A percentile compares a stretch with the other conserved stretches of the same genome.
These are phyloP conservation scores for Neurospora sp. DNA, from an alignment of 2,329 filamentous ascomycete genomes.

Conservation along the genomic window DNA sequence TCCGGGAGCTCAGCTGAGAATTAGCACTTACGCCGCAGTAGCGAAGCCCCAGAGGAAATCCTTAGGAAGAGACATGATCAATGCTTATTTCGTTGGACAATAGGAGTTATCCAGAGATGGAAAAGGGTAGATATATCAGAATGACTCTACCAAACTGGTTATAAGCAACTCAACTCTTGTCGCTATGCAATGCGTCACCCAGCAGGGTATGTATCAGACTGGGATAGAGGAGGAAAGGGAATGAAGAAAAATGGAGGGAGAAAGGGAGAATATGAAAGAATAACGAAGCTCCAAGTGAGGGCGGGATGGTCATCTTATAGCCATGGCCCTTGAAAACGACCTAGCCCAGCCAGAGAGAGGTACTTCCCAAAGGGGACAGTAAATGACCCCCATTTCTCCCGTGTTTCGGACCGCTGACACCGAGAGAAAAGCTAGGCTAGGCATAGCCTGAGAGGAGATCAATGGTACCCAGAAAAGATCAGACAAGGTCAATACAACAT, in stretches of 20 bases:
- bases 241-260: not conserved
- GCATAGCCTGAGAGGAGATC: slow-evolving; percentile 19
- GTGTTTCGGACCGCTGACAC: slow-evolving; percentile 42
- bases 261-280: not conserved
- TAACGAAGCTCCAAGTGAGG: not conserved
- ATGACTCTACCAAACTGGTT: not conserved
- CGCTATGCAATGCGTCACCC: not conserved
- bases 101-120: not conserved
- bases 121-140: not conserved
- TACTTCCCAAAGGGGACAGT: not conserved
- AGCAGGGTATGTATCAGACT: not conserved
- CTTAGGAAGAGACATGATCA: slow-evolving; percentile 48
- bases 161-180: not conserved
- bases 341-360: not conserved
- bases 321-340: not conserved
- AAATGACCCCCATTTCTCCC: slow-evolving; percentile 27
- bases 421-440: slow-evolving; percentile 32
- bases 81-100: not conserved
- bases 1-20: not conserved
- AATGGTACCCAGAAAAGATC: not conserved
- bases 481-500: not conserved
- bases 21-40: slow-evolving; percentile 54
- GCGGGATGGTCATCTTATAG: slow-evolving; percentile 15
- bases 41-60: slow-evolving; percentile 76
- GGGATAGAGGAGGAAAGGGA: not conserved